Evolutionary conservation across 2,329 filamentous ascomycete genomes (phyloP).

Genomic region (Phoma herbarum): DNA sequence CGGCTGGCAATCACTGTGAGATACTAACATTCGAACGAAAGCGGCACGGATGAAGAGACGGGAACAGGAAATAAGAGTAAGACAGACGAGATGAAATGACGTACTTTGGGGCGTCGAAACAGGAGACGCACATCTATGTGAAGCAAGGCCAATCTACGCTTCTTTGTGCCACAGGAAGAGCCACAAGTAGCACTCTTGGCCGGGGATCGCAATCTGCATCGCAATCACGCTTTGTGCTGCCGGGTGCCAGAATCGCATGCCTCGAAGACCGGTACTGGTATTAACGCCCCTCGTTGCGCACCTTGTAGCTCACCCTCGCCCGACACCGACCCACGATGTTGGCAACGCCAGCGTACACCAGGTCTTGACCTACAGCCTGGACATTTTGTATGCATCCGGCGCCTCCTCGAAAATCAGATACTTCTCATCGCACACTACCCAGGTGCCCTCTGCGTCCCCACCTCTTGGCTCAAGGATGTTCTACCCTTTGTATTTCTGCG

Average conservation of each 20-base stretch:
- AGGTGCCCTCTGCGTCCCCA: conserved; percentile 40
- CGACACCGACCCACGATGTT: conserved; percentile 45
- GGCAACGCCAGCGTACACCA: conserved; percentile 46
- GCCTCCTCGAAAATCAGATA: conserved; percentile 52
- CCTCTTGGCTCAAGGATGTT: conserved; percentile 39
- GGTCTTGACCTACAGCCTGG: conserved; percentile 47
- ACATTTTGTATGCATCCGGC: conserved; percentile 52
- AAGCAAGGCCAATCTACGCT: conserved; percentile 24
- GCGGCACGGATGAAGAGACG: conserved; percentile 4
- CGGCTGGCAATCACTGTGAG: conserved; percentile 2
- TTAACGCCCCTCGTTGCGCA: conserved; percentile 44
- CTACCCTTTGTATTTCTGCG: conserved; percentile 47
- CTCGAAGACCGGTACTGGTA: neutral
- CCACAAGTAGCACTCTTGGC: conserved; percentile 15
- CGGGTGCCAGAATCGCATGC: neutral
- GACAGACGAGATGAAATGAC: conserved; percentile 17
- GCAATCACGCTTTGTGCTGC: neutral
- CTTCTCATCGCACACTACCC: conserved; percentile 52
- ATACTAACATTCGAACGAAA: neutral
- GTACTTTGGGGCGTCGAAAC: conserved; percentile 10
- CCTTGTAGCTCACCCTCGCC: conserved; percentile 51
- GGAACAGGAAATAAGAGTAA: conserved; percentile 9
- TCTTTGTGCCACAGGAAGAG: conserved; percentile 13
- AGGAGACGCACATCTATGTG: conserved; percentile 19
- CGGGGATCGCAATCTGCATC: conserved; percentile 7